Percentiles rank a stretch among this genome's conserved stretches.
Evolutionary conservation across 371 early-diverging fungal species (phyloP).

Genomic region (Actinomortierella ambigua): DNA sequence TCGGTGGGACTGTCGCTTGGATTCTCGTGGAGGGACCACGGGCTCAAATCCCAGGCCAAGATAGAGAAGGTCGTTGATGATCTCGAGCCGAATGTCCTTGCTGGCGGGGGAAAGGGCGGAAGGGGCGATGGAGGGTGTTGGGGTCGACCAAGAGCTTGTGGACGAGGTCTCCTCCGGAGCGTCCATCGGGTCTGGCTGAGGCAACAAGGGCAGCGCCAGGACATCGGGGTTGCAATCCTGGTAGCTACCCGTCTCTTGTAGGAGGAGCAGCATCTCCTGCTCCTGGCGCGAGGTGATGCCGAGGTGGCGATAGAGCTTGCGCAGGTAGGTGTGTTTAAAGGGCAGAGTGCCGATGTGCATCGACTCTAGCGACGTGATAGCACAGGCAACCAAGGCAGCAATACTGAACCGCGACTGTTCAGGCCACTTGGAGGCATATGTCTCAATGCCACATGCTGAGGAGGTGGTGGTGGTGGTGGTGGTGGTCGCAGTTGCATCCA

Average conservation of each 20-base stretch:
- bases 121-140: not conserved
- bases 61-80: constrained; percentile 40
- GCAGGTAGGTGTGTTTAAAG: constrained; percentile 41
- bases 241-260: constrained; percentile 40
- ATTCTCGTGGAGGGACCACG: not conserved
- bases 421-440: constrained; percentile 43
- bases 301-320: constrained; percentile 32
- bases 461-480: too few relatives aligned
- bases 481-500: too few relatives aligned
- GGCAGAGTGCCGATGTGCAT: constrained; percentile 31
- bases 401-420: constrained; percentile 38
- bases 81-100: constrained; percentile 32
- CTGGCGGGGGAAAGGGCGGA: not conserved
- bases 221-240: constrained; percentile 40
- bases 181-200: not conserved
- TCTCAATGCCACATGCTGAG: constrained; percentile 39
- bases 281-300: constrained; percentile 39
- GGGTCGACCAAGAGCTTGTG: constrained; percentile 2
- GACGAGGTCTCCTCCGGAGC: not conserved
- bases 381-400: constrained; percentile 34
- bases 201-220: constrained; percentile 36
- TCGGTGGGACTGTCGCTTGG: constrained; percentile 12
- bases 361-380: constrained; percentile 36
- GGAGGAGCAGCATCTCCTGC: constrained; percentile 36
- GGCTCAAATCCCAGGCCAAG: constrained; percentile 47